Evolutionary conservation across 805 yeast species (phyloP), one percentile per base, ranked within the genome.

Genomic region (Ogataea trehaloabstinens): DNA sequence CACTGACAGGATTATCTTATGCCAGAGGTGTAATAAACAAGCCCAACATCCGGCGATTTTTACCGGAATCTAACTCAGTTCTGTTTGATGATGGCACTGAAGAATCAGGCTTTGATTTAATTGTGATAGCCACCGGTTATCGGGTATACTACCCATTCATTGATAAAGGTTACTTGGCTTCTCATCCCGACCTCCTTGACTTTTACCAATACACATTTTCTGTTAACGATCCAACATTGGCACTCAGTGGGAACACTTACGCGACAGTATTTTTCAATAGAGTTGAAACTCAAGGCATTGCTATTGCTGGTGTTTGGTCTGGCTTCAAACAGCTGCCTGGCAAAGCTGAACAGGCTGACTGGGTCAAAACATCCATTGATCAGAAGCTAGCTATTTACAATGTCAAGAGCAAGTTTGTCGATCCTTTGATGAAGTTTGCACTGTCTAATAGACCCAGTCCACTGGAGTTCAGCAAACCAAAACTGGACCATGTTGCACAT

Each of bases 221-320:
- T 7, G 56, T 61, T 20, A 54, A 52, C 4, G 73, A 68, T 42
- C 70, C 73, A n/a, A 60, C 71, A 0, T 51, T 68, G 17, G 71
- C 68, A 0, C 45, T 59, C 10, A 59, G 63, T 12, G 72, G 73
- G 1, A 50, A 60, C 4, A 52, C 69, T 5, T 43, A 66, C 5
- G 64, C 73, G 2, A 65, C 68, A 6, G 49, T 70, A 28, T 62
- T 66, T 34, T 73, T 72, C 61, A 67, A 68, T 33, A 61, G 71
- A 6, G 70, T 72, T 41, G 80, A 74, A 45, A 58, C 71, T 2
- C 55, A 64, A 33, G 71, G 76, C 2, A 71, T 76, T 6, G 74
- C 77, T 0, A 56, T 74, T 29, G 74, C 76, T 13, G 79, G 79
- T 6, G 70, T 72, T 4, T 74, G 78, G 79, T 60, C 74, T 4